Base-by-base conservation (phyloP, 352 stramenopile genomes). In the Phytophthora sp. region DNA sequence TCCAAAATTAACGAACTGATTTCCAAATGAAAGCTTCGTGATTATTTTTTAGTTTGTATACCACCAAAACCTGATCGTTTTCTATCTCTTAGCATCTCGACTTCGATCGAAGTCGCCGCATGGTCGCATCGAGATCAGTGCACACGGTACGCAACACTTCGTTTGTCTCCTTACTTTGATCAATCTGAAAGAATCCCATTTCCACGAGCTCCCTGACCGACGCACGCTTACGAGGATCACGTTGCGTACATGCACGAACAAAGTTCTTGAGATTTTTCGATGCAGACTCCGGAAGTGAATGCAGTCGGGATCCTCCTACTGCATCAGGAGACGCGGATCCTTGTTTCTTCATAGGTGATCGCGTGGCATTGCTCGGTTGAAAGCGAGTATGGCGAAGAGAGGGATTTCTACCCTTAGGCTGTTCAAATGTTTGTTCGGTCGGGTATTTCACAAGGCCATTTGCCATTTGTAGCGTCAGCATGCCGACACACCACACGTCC, bases 1-100 rank as follows among this genome's bases (percentile, higher is more conserved):
- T 88, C 81, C 55, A 93, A 93, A 63, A 87, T 93, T 54, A 87
- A 87, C 44, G 80, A 90, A 2, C 72, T 93, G 27, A 89, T 92
- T 23, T 73, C 76, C 35, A 72, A 74, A 56, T 74, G 63, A 57
- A 56, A 53, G 27, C 9, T 5, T 38, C 46, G 36, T 42, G n/a
- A 36, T 24, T 27, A 31, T 13, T 4, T 21, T 27, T 1, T 7
- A 30, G 30, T 13, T 7, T 51, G n/a, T n/a, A n/a, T n/a, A n/a
- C n/a, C n/a, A n/a, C n/a, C n/a, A n/a, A n/a, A n/a, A n/a, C n/a
- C 21, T 49, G 51, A 21, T 44, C 20, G 16, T 46, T 33, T 46
- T 21, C 31, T 46, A 35, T 7, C 21, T 20, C 4, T 39, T 55
- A 56, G 13, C 26, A 16, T 27, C 35, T 69, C n/a, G 45, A 47